Evolutionary conservation across 2,329 filamentous ascomycete species (phyloP).

Genomic region (Emericellopsis atlantica): DNA sequence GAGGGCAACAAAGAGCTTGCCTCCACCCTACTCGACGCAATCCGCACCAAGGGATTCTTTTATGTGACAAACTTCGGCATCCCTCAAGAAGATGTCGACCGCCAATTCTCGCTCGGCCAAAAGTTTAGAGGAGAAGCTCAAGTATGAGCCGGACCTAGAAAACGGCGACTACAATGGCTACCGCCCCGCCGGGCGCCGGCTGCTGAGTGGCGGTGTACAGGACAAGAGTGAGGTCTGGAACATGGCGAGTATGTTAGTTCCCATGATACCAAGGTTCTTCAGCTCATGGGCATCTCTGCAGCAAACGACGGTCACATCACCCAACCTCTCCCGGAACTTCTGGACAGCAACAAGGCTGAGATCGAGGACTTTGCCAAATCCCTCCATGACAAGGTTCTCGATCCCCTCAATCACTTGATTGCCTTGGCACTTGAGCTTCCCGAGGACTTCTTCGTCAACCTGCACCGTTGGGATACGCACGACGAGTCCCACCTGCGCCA

Average conservation of each 20-base stretch:
- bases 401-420: slow-evolving; percentile 45
- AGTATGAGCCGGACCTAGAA: slow-evolving; percentile 33
- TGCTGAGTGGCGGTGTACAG: slow-evolving; percentile 21
- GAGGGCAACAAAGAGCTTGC: slow-evolving; percentile 16
- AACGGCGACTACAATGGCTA: slow-evolving; percentile 45
- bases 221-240: slow-evolving; percentile 26
- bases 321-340: slow-evolving; percentile 23
- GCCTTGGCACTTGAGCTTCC: slow-evolving; percentile 48
- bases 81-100: slow-evolving; percentile 41
- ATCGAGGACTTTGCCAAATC: slow-evolving; percentile 43
- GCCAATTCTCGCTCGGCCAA: slow-evolving; percentile 45
- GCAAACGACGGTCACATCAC: slow-evolving; percentile 16
- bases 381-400: slow-evolving; percentile 39
- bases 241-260: slow-evolving; percentile 17
- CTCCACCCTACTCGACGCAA: slow-evolving; percentile 15
- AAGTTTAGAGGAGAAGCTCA: slow-evolving; percentile 49
- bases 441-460: slow-evolving; percentile 38
- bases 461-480: slow-evolving; percentile 45
- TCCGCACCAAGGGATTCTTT: slow-evolving; percentile 34
- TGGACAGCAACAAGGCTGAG: slow-evolving; percentile 35
- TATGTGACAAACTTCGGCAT: slow-evolving; percentile 51
- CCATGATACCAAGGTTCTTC: too few species aligned
- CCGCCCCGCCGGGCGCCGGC: slow-evolving; percentile 28
- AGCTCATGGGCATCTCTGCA: neutral
- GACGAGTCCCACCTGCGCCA: slow-evolving; percentile 50